Evolutionary conservation across 768 basidiomycete species (phyloP).

Genomic region (Boletus pseudopeckii): DNA sequence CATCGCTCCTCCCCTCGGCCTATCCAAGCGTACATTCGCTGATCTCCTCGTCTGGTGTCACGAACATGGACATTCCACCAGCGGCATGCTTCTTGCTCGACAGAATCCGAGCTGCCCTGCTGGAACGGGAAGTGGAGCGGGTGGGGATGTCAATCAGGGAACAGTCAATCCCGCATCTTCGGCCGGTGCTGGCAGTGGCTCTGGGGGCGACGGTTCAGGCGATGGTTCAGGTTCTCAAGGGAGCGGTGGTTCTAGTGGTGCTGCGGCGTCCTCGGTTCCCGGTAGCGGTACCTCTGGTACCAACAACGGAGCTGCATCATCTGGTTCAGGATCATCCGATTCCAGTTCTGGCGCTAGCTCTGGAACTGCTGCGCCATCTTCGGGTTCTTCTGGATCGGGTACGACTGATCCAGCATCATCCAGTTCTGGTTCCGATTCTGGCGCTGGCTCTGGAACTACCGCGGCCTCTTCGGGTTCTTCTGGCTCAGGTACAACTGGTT

Average conservation of each 20-base stretch:
- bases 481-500: neutral
- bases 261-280: neutral
- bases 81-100: constrained; percentile 21
- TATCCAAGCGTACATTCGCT: constrained; percentile 20
- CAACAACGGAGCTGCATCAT: neutral
- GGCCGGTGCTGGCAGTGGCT: neutral
- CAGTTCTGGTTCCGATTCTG: neutral
- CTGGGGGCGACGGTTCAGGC: neutral
- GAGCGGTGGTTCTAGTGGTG: neutral
- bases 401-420: neutral
- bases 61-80: constrained; percentile 9
- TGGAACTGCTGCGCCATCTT: neutral
- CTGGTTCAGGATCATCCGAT: neutral
- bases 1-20: constrained; percentile 20
- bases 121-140: neutral
- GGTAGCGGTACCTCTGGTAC: neutral
- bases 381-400: neutral
- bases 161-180: neutral
- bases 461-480: neutral
- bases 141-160: neutral
- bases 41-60: constrained; percentile 31
- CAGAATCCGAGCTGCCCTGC: constrained; percentile 19
- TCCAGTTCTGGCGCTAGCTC: neutral
- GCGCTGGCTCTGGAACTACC: neutral
- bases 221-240: neutral